phyloP scores from a whole-genome alignment of 2,329 filamentous ascomycete genomes.

The Chalara sp. region DNA sequence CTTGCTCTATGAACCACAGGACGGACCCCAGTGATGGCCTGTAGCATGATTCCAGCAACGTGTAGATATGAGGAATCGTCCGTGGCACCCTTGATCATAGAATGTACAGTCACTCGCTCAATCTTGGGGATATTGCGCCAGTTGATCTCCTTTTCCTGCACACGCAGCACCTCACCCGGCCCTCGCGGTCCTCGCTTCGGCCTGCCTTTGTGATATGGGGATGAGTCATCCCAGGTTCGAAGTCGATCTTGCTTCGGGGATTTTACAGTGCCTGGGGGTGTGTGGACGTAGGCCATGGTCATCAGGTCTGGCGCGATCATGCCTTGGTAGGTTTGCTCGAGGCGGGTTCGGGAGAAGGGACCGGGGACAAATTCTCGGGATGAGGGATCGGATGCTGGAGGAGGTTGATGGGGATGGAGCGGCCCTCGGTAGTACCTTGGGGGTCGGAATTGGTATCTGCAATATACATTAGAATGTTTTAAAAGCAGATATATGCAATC shows the following conservation, averaged over 20 bases:
- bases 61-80: conserved; percentile 71
- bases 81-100: conserved; percentile 60
- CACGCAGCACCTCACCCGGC: conserved; percentile 55
- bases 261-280: conserved; percentile 64
- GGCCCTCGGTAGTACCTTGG: conserved; percentile 94
- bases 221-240: conserved; percentile 80
- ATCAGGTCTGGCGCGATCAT: conserved; percentile 85
- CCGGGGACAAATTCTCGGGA: conserved; percentile 87
- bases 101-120: conserved; percentile 73
- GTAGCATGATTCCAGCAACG: conserved; percentile 75
- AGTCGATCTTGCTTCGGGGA: conserved; percentile 57
- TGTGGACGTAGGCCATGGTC: conserved; percentile 82
- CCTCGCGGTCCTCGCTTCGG: conserved; percentile 80
- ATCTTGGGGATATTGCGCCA: conserved; percentile 84
- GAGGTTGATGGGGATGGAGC: conserved; percentile 86
- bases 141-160: conserved; percentile 66
- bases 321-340: conserved; percentile 83
- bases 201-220: conserved; percentile 90
- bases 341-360: conserved; percentile 79
- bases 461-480: conserved; percentile 6
- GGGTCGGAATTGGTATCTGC: conserved; percentile 87
- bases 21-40: conserved; percentile 76
- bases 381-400: conserved; percentile 75
- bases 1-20: conserved; percentile 64
- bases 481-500: neutral